phyloP scores from a whole-genome alignment of 139 green algal species.

The Pseudopediastrum boryanum region DNA sequence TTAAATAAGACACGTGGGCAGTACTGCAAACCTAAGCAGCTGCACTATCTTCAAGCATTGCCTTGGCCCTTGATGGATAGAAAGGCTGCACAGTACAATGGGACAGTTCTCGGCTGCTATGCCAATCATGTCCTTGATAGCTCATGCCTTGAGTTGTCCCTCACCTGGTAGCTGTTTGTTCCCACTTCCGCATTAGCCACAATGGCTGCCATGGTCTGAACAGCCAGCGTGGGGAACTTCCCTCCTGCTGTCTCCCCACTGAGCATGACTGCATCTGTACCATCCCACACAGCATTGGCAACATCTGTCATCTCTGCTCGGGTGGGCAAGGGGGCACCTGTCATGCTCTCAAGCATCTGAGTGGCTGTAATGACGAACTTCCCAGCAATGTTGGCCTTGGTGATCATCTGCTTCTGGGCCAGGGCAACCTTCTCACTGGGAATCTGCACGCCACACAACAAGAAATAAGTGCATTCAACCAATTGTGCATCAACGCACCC shows the following conservation, averaged over 20 bases:
- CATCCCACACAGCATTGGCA: constrained; percentile 84
- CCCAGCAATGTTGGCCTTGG: constrained; percentile 79
- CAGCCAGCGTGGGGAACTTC: constrained; percentile 48
- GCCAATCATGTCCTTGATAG: no score
- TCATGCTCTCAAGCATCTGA: constrained; percentile 73
- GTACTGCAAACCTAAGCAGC: no score
- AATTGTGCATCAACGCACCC: constrained; percentile 15
- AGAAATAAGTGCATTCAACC: constrained; percentile 24
- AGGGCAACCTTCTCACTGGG: constrained; percentile 38
- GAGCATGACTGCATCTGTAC: constrained; percentile 72
- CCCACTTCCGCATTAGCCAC: constrained; percentile 61
- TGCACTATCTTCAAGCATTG: no score
- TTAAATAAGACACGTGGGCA: no score
- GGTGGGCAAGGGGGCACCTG: constrained; percentile 53
- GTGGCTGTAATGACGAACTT: constrained; percentile 74
- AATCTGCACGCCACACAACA: not conserved
- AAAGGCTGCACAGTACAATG: not conserved
- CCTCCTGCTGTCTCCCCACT: constrained; percentile 67
- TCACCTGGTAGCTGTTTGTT: constrained; percentile 57
- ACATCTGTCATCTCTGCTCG: constrained; percentile 86
- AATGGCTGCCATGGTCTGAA: constrained; percentile 63
- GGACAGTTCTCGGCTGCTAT: not conserved
- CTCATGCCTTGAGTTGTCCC: no score
- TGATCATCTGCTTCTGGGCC: constrained; percentile 83
- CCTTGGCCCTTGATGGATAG: not conserved